phyloP scores from a whole-genome alignment of 305 asterid genomes.

The Fraxinus baroniana region DNA sequence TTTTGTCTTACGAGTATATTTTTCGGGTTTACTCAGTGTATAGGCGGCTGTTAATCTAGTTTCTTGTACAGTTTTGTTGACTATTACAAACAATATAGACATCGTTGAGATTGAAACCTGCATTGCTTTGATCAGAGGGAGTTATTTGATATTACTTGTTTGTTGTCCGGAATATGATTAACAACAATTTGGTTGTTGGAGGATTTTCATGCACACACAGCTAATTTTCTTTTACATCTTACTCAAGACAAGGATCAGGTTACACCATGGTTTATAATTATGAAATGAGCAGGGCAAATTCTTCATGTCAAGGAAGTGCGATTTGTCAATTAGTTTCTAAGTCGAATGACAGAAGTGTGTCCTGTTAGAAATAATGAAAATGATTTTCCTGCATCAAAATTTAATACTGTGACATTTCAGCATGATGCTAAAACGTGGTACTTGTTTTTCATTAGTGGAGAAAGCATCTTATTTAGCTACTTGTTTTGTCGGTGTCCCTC shows the following conservation, averaged over 20 bases:
- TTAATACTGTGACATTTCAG: background rate
- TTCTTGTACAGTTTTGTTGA: background rate
- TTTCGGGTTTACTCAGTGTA: background rate
- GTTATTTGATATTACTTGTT: background rate
- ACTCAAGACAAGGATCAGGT: background rate
- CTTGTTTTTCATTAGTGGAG: background rate
- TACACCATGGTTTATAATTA: background rate
- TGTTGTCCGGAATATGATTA: background rate
- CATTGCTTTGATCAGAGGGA: constrained; percentile 1
- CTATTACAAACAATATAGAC: background rate
- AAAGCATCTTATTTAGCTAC: background rate
- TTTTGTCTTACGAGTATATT: background rate
- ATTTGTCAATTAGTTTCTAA: background rate
- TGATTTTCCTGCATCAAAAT: background rate
- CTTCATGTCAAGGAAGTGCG: background rate
- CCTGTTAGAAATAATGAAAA: background rate
- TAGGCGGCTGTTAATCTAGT: background rate
- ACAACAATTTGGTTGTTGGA: background rate
- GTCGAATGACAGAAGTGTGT: background rate
- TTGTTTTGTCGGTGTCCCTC: background rate
- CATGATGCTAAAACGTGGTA: background rate
- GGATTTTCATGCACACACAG: background rate
- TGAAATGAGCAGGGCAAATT: background rate
- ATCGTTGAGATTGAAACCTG: background rate
- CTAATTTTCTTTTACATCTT: background rate